Base-by-base conservation (phyloP, 805 yeast genomes). In the Candida lessepsii region DNA sequence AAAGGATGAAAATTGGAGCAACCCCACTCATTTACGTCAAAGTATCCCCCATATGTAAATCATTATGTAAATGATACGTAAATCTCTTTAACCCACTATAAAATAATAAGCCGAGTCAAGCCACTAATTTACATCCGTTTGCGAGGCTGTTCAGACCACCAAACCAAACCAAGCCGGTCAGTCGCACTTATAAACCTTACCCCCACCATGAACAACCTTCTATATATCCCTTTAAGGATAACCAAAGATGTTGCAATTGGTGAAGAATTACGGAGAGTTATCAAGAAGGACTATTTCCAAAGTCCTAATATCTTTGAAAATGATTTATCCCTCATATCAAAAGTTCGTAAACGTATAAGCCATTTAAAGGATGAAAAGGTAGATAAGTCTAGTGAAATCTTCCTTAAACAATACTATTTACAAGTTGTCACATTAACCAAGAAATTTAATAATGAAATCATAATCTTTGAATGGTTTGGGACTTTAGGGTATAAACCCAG, bases 381-480 rank as follows among this genome's bases (percentile, higher is more conserved):
- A 1, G 49, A 47, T 5, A 54, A 72, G 0, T 40, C 63, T 1
- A 64, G 63, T n/a, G 66, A 67, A 26, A 40, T 73, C 4, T 59
- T 58, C 1, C 48, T 78, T 24, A 61, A 63, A 30, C 56, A 70
- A 31, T 86, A 84, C 54, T 75, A 68, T 47, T 46, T 60, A 4
- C 71, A 71, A 31, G 47, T 86, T 9, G 44, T 59, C 1, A 65
- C 65, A 7, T 41, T 85, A 6, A 58, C 60, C 26, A 41, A 59
- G 35, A 86, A 83, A 53, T 83, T 90, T 44, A 88, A 93, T 0
- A 67, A 68, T 20, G 83, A 82, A 46, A 65, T 73, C 14, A 61
- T 78, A 7, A 73, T 70, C 27, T 83, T 87, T 48, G 69, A 78
- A 0, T 91, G 97, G 98, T 76, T 65, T 53, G 81, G 82, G 16